Percentiles rank a stretch among this genome's conserved stretches.
Conservation (phyloP, 2,329 filamentous ascomycete genomes). For the Ophidiomyces ophidiicola region DNA sequence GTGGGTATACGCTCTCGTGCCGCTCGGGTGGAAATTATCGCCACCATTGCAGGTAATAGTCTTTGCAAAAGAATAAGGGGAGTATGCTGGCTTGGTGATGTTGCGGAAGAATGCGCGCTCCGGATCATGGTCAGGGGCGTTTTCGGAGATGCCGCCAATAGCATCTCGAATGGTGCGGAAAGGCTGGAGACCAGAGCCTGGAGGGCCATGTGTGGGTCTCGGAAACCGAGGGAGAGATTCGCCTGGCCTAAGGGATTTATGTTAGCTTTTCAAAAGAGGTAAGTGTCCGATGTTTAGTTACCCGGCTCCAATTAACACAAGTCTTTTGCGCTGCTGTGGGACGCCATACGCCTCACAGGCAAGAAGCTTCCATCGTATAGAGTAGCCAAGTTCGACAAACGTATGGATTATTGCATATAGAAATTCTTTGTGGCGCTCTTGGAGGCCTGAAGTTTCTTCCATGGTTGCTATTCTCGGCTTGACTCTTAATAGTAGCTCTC, state of each 20-base stretch:
- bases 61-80: slow-evolving; percentile 39
- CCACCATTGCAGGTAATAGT: slow-evolving; percentile 54
- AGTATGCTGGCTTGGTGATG: slow-evolving; percentile 30
- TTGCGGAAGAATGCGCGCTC: slow-evolving; percentile 18
- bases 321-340: slow-evolving; percentile 36
- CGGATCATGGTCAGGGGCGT: slow-evolving; percentile 35
- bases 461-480: slow-evolving; percentile 61
- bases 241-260: slow-evolving; percentile 49
- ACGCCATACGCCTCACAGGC: slow-evolving; percentile 40
- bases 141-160: slow-evolving; percentile 30
- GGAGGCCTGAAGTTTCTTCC: slow-evolving; percentile 65
- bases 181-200: slow-evolving; percentile 22
- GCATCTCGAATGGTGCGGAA: slow-evolving; percentile 33
- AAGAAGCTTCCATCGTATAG: slow-evolving; percentile 55
- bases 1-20: slow-evolving; percentile 50
- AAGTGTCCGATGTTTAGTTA: slow-evolving; percentile 22
- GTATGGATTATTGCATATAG: slow-evolving; percentile 51
- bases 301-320: slow-evolving; percentile 44
- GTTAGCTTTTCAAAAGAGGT: slow-evolving; percentile 1
- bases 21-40: slow-evolving; percentile 54
- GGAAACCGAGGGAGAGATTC: slow-evolving; percentile 58
- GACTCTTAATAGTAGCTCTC: slow-evolving; percentile 44
- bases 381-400: slow-evolving; percentile 55
- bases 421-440: slow-evolving; percentile 41
- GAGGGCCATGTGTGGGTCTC: slow-evolving; percentile 42